These are phyloP conservation scores for Sclerotinia spermophila DNA, from an alignment of 2,329 filamentous ascomycete genomes.

Conservation along the genomic window DNA sequence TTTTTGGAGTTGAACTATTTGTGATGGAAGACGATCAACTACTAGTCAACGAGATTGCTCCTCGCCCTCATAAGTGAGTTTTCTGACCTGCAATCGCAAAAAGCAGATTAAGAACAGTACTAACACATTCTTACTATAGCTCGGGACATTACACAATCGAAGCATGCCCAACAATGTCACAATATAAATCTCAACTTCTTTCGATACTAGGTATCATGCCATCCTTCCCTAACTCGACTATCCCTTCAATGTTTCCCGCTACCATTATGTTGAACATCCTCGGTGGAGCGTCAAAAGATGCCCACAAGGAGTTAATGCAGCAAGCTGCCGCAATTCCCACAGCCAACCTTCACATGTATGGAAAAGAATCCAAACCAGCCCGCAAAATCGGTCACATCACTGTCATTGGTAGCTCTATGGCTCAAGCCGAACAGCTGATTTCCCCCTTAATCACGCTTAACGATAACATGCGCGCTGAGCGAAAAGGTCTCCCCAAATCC, in stretches of 20 bases:
- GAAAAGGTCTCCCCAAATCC: constrained; percentile 41
- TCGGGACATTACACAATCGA: constrained; percentile 96
- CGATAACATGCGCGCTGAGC: constrained; percentile 55
- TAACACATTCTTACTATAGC: constrained; percentile 56
- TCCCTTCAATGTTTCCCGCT: constrained; percentile 39
- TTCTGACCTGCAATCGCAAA: neutral
- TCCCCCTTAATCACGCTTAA: constrained; percentile 66
- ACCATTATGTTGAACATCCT: constrained; percentile 80
- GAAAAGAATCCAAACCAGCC: constrained; percentile 80
- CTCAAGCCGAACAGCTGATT: constrained; percentile 63
- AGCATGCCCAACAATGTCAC: constrained; percentile 77
- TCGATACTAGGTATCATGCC: constrained; percentile 65
- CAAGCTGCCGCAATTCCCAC: constrained; percentile 55
- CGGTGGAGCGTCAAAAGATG: constrained; percentile 61
- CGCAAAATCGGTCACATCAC: constrained; percentile 97
- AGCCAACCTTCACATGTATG: constrained; percentile 79
- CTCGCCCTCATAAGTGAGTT: constrained; percentile 28
- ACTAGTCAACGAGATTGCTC: constrained; percentile 54
- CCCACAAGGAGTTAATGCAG: constrained; percentile 54
- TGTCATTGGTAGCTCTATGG: constrained; percentile 63
- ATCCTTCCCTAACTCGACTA: constrained; percentile 31
- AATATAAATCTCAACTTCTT: constrained; percentile 79
- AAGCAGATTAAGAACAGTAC: neutral
- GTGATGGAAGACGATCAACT: constrained; percentile 67
- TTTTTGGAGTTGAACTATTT: constrained; percentile 98